Evolutionary conservation across 23 red algal genomes (phyloP), one percentile per base, ranked within the genome.

Genomic region (Pyropia yezoensis): DNA sequence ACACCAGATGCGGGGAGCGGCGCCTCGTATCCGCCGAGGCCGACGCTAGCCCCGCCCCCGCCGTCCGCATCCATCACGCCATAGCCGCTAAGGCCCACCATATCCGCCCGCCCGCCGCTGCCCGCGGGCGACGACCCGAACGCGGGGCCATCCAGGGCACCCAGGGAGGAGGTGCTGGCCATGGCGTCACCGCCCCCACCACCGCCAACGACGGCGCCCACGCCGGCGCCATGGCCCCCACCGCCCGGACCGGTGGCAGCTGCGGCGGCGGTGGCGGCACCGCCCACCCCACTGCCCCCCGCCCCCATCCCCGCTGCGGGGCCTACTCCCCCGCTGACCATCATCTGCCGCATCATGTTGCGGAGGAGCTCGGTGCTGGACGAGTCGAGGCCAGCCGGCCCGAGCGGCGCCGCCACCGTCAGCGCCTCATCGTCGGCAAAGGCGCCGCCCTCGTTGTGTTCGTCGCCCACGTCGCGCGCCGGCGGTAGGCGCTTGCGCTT

Each of bases 401-500:
- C 57, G 27, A 26, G 24, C 27, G 57, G 24, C 11, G 57, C 57
- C 24, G 27, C 57, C 24, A 61, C 57, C 24, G 24, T 29, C 57
- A 61, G 24, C 24, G 57, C 57, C 27, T 61, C 57, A 61, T 61
- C 27, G 27, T 26, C 27, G 11, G 24, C 57, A 61, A 26, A 26
- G 0, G 57, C 27, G 11, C 27, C 57, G 24, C 24, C 27, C 24
- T 61, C 24, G 12, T 29, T 9, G 24, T 61, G 24, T 9, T 61
- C 57, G 24, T 61, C 57, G 57, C 24, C 24, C 27, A 26, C 57
- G 11, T 34, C 54, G n/a, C 58, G 64, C 56, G 66, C 33, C 0
- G 67, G 32, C 2, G 67, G 61, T 16, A 89, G 58, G 18, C 85
- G 85, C 62, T 89, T 89, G n/a, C 85, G 65, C 61, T 89, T 89